Evolutionary conservation across 2,329 filamentous ascomycete genomes (phyloP), one percentile per base, ranked within the genome.

Genomic region (Fusarium decemcellulare): DNA sequence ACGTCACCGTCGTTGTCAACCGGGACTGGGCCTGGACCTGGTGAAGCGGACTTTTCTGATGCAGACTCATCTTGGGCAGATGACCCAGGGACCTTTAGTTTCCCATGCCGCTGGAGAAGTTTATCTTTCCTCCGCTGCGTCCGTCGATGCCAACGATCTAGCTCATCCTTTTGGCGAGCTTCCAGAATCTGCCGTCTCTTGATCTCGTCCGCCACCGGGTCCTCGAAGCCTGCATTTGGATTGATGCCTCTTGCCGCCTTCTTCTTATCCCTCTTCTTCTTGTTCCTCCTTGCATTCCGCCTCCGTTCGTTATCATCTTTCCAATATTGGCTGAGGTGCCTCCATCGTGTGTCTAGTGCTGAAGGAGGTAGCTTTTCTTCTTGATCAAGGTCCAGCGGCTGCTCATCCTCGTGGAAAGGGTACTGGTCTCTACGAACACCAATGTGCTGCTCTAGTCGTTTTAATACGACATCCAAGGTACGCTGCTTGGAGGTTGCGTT

Each of bases 371-470:
- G 23, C 6, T 34, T 27, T 14, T 60, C 47, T 6, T 40, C 12
- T 2, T n/a, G 8, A 14, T 65, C 61, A n/a, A 70, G 37, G 40
- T 68, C 56, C 14, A 65, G 46, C 8, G 55, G 51, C 12, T 9
- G 3, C 16, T 73, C 71, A 1, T 16, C 16, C 1, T 4, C 1
- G 8, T 52, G 2, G 27, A 58, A 74, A 6, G 48, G 11, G 30
- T 67, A 72, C 29, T 73, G 36, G 23, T 61, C 16, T 7, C 46
- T 50, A 2, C 5, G 32, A 5, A 72, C 64, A 36, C 42, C 37
- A 61, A 73, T 73, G 5, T 32, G 46, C 5, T 29, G 11, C 37
- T 56, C 56, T n/a, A 74, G 47, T 14, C 52, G 40, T 6, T 52
- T 16, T 8, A 73, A 27, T 9, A 43, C 32, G 11, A 27, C n/a